These are phyloP conservation scores for Lipomyces kockii DNA, from an alignment of 805 yeast genomes.

Conservation along the genomic window DNA sequence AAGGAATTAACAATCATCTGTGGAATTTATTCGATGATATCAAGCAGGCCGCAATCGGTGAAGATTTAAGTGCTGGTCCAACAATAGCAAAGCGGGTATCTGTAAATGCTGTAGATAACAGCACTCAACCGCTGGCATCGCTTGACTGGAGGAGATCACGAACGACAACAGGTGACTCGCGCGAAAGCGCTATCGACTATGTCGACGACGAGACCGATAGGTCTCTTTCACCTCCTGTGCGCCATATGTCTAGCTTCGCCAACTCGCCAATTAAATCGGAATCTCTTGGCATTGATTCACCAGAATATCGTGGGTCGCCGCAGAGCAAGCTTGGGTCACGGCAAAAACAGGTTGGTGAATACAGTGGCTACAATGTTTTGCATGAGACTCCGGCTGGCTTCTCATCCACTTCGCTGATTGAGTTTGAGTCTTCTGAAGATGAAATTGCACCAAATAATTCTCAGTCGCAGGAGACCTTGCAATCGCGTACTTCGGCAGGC, in stretches of 20 bases:
- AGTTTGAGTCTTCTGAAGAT: conserved; percentile 33
- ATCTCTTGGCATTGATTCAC: conserved; percentile 24
- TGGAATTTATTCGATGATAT: conserved; percentile 39
- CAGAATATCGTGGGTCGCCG: conserved; percentile 33
- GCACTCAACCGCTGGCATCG: neutral
- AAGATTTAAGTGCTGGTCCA: conserved; percentile 19
- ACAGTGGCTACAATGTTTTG: conserved; percentile 32
- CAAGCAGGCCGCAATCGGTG: conserved; percentile 40
- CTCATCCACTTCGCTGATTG: conserved; percentile 26
- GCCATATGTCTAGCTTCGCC: conserved; percentile 27
- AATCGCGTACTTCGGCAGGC: conserved; percentile 11
- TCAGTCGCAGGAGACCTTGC: neutral
- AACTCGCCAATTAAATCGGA: conserved; percentile 22
- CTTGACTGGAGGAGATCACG: conserved; percentile 24
- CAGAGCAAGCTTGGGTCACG: neutral
- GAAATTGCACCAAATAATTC: neutral
- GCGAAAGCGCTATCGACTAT: conserved; percentile 22
- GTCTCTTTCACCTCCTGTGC: conserved; percentile 27
- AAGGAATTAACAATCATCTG: conserved; percentile 37
- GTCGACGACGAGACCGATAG: conserved; percentile 16
- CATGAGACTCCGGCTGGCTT: conserved; percentile 22
- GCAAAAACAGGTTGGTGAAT: conserved; percentile 12
- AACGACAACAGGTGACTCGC: conserved; percentile 26
- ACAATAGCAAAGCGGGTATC: neutral
- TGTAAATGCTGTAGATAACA: neutral